These are phyloP conservation scores for Thuja plicata DNA, from an alignment of 83 land plant species.

Conservation along the genomic window DNA sequence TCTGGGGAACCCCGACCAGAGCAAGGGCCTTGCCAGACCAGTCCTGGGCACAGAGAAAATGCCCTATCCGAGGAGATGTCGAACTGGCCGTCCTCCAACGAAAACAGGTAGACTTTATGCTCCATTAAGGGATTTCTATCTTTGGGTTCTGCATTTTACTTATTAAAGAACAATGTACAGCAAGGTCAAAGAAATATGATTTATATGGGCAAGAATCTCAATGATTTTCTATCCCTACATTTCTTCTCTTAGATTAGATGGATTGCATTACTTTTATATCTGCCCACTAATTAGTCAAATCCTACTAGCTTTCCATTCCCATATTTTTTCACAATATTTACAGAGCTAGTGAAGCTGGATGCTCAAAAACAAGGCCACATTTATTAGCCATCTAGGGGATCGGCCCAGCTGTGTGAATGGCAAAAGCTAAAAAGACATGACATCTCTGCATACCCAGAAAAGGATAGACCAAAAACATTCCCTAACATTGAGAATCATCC, in stretches of 20 bases:
- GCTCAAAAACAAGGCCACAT: neutral
- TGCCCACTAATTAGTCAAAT: neutral
- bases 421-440: neutral
- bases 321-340: too few relatives aligned
- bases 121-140: neutral
- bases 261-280: neutral
- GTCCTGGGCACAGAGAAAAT: slow-evolving; percentile 61
- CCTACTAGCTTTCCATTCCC: neutral
- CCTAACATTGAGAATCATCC: too few relatives aligned
- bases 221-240: neutral
- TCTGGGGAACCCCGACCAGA: slow-evolving; percentile 70
- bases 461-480: too few relatives aligned
- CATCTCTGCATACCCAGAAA: neutral
- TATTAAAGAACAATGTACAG: neutral
- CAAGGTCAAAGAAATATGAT: neutral
- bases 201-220: neutral
- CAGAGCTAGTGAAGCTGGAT: too few relatives aligned
- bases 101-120: slow-evolving; percentile 35
- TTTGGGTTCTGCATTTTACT: neutral
- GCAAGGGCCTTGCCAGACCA: slow-evolving; percentile 52
- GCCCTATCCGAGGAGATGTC: slow-evolving; percentile 84
- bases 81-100: slow-evolving; percentile 64
- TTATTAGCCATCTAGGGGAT: neutral
- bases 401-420: neutral
- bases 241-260: neutral